Percentiles rank a stretch among this genome's conserved stretches.
Conservation (phyloP, 768 basidiomycete species). For the Royoungia palumana region DNA sequence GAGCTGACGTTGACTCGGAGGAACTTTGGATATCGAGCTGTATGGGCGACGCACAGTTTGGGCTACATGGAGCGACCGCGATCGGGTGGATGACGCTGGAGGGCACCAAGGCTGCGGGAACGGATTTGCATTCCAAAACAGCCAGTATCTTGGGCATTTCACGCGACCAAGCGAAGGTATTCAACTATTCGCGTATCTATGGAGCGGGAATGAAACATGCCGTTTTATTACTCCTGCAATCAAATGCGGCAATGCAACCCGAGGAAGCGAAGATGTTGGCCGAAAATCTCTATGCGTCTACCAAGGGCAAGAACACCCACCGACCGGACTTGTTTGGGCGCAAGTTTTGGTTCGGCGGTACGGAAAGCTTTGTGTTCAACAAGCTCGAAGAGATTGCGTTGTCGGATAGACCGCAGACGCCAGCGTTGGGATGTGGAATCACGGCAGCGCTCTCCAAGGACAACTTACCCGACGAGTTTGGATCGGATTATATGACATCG, state of each 20-base stretch:
- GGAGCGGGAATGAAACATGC: slow-evolving; percentile 98
- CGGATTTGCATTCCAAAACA: slow-evolving; percentile 96
- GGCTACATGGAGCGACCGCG: slow-evolving; percentile 92
- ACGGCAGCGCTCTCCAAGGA: slow-evolving; percentile 91
- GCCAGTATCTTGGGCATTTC: slow-evolving; percentile 90
- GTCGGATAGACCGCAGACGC: slow-evolving; percentile 83
- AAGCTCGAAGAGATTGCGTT: slow-evolving; percentile 93
- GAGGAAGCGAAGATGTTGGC: slow-evolving; percentile 80
- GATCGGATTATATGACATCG: slow-evolving; percentile 88
- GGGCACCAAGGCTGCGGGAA: slow-evolving; percentile 91
- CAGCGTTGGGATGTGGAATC: slow-evolving; percentile 90
- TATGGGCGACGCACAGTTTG: slow-evolving; percentile 98
- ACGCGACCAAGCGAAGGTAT: slow-evolving; percentile 93
- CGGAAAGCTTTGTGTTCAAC: slow-evolving; percentile 96
- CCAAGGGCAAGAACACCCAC: slow-evolving; percentile 89
- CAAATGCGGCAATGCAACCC: slow-evolving; percentile 73
- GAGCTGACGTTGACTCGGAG: slow-evolving; percentile 98
- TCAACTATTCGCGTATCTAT: slow-evolving; percentile 98
- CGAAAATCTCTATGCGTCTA: slow-evolving; percentile 82
- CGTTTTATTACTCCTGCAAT: slow-evolving; percentile 79
- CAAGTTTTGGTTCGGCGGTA: slow-evolving; percentile 96
- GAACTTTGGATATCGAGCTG: slow-evolving; percentile 99
- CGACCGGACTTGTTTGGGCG: slow-evolving; percentile 68
- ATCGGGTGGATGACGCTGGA: slow-evolving; percentile 99
- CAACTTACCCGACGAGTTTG: slow-evolving; percentile 77